Conservation (phyloP, 2,329 filamentous ascomycete genomes). For the Helicocarpus griseus region DNA sequence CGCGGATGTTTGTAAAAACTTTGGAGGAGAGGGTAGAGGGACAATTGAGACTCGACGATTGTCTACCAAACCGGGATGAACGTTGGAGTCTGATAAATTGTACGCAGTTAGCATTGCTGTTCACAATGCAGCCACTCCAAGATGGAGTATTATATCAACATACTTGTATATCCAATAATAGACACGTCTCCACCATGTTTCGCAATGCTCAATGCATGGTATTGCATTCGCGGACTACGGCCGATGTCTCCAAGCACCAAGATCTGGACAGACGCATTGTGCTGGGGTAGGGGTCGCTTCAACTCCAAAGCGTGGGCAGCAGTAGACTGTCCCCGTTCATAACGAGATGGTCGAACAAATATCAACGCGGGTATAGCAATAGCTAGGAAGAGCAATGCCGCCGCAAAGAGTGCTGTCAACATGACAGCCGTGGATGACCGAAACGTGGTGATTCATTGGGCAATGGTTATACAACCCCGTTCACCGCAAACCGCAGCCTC, state of each 20-base stretch:
- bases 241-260: slow-evolving; percentile 93
- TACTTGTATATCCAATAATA: slow-evolving; percentile 80
- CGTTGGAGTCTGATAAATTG: slow-evolving; percentile 56
- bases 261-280: slow-evolving; percentile 37
- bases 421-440: background rate
- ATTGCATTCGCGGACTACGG: slow-evolving; percentile 94
- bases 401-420: background rate
- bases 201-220: slow-evolving; percentile 88
- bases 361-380: background rate
- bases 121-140: no score
- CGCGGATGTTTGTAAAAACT: slow-evolving; percentile 54
- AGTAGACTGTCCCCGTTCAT: background rate
- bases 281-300: background rate
- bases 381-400: background rate
- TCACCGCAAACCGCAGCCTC: no score
- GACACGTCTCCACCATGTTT: slow-evolving; percentile 71
- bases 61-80: slow-evolving; percentile 65
- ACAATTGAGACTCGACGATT: slow-evolving; percentile 62
- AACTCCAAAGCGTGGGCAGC: background rate
- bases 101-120: background rate
- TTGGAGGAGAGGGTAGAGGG: slow-evolving; percentile 58
- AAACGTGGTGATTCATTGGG: background rate
- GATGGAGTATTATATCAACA: slow-evolving; percentile 6
- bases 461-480: background rate
- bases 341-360: background rate